Evolutionary conservation across 106 monocot species (phyloP), one percentile per base, ranked within the genome.

Genomic region (Dactylorhiza incarnata): DNA sequence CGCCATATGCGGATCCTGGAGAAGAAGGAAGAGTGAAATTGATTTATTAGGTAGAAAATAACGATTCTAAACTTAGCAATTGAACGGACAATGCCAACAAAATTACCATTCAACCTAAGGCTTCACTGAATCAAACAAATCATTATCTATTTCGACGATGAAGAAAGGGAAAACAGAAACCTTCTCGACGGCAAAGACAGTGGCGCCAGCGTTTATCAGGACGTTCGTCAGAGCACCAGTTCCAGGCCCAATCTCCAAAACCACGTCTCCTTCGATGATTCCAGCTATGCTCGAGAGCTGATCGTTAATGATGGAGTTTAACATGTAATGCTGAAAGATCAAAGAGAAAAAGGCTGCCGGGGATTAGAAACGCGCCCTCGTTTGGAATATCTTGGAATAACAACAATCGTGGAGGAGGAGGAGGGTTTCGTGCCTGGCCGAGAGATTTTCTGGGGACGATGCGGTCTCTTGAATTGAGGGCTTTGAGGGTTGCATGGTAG

Each of bases 221-320:
- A 85, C 81, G 59, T 81, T 91, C 8, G 96, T 93, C 76, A 96
- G 80, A 3, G 96, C 93, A 1, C 93, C 96, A 7, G 96, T 96
- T 11, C 96, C 96, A 13, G 93, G 96, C 8, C 96, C 96, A 4
- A 96, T 91, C 85, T 96, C 96, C 53, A 96, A 83, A 55, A 96
- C 87, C 54, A 96, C 84, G 44, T 93, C 89, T 45, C 96, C 96
- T 16, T 93, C 90, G 49, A 74, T 74, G 23, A 96, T 81, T 6
- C 80, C 77, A 7, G 93, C 96, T 45, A 80, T 83, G 23, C 16
- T 45, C 5, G 80, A 51, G 29, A 96, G 85, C 72, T 78, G 83
- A 29, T 96, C 89, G 24, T 96, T 96, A 20, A 96, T 78, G 49
- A 73, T 78, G 45, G 93, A 87, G 81, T 93, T 89, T 78, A 93